phyloP scores from a whole-genome alignment of 148 eudicot genomes.

The Euryodendron excelsum region DNA sequence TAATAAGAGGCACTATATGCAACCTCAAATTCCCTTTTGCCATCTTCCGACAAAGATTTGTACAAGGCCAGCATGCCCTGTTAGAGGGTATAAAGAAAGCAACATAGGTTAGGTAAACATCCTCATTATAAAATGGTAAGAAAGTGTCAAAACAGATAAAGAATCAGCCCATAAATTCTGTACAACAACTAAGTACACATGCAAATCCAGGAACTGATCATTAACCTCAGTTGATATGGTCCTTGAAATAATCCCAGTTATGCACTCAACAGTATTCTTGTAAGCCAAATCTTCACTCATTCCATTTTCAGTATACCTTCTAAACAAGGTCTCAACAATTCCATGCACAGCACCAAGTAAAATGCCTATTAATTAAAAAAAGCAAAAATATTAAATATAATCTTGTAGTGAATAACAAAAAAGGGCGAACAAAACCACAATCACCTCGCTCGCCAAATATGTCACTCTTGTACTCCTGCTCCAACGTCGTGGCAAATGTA shows the following conservation, averaged over 20 bases:
- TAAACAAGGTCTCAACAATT: constrained; percentile 84
- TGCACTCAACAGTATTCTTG: constrained; percentile 94
- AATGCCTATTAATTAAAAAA: constrained; percentile 52
- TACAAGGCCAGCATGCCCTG: constrained; percentile 95
- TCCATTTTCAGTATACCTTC: constrained; percentile 86
- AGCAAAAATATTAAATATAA: background rate
- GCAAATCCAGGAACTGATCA: background rate
- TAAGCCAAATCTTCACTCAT: constrained; percentile 93
- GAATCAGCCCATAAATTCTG: background rate
- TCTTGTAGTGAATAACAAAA: background rate
- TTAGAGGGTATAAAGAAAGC: background rate
- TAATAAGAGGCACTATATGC: constrained; percentile 96
- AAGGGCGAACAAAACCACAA: constrained; percentile 9
- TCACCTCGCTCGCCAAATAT: constrained; percentile 97
- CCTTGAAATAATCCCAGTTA: constrained; percentile 84
- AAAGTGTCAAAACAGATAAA: background rate
- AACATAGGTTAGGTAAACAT: background rate
- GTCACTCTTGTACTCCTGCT: constrained; percentile 97
- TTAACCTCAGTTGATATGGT: constrained; percentile 87
- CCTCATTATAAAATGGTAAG: background rate
- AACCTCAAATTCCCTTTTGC: too few relatives aligned
- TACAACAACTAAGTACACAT: too few relatives aligned
- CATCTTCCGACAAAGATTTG: constrained; percentile 74
- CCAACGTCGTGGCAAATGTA: constrained; percentile 93
- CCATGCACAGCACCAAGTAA: constrained; percentile 99